phyloP scores from a whole-genome alignment of 2,329 filamentous ascomycete genomes.

The Aspergillus sp. region DNA sequence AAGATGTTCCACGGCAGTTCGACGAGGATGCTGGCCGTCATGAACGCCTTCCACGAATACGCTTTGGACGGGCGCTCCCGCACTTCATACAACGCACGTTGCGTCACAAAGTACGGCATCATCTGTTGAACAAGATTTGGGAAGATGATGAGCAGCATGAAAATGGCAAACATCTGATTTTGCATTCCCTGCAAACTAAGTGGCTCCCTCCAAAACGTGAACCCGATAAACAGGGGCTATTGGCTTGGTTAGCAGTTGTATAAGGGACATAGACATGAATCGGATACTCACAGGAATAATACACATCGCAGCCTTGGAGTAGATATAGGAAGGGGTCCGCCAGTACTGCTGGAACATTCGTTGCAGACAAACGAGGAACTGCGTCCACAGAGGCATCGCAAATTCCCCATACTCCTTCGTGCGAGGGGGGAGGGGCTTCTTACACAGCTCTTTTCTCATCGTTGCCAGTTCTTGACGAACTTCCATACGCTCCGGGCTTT shows the following conservation, averaged over 20 bases:
- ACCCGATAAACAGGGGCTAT: constrained; percentile 73
- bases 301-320: constrained; percentile 71
- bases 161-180: constrained; percentile 85
- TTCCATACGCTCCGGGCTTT: constrained; percentile 52
- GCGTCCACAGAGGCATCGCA: constrained; percentile 66
- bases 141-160: constrained; percentile 77
- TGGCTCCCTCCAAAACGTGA: constrained; percentile 71
- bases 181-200: constrained; percentile 77
- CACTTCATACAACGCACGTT: constrained; percentile 55
- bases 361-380: constrained; percentile 64
- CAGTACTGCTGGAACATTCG: constrained; percentile 89
- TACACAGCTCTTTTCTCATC: constrained; percentile 27
- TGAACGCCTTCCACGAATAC: constrained; percentile 69
- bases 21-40: constrained; percentile 65
- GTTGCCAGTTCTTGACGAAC: constrained; percentile 48
- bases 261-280: constrained; percentile 45
- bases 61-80: constrained; percentile 61
- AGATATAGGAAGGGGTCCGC: constrained; percentile 83
- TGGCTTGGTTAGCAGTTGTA: background rate
- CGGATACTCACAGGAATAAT: constrained; percentile 57
- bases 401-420: constrained; percentile 68
- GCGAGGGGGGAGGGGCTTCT: constrained; percentile 34
- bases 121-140: constrained; percentile 51
- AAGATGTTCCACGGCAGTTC: constrained; percentile 64
- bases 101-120: constrained; percentile 55